A percentile compares a stretch with the other conserved stretches of the same genome.
These are phyloP conservation scores for Lachancea waltii DNA, from an alignment of 805 yeast species.

Conservation along the genomic window DNA sequence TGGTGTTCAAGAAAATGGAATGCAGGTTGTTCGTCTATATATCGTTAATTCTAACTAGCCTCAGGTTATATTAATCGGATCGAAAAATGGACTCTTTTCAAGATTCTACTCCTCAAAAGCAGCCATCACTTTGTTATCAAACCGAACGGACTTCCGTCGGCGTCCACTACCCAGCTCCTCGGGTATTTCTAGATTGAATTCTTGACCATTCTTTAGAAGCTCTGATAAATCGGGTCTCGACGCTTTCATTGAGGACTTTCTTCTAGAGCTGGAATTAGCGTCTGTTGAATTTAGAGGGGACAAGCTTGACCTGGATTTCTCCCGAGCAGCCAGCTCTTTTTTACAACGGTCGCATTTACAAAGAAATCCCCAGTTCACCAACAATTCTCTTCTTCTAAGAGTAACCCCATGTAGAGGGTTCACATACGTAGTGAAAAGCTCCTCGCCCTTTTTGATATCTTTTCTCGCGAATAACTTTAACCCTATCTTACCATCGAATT, in stretches of 20 bases:
- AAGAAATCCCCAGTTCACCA: constrained; percentile 74
- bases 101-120: constrained; percentile 33
- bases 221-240: constrained; percentile 39
- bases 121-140: constrained; percentile 55
- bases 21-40: not conserved
- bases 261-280: constrained; percentile 11
- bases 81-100: too few species aligned
- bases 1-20: not conserved
- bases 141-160: constrained; percentile 60
- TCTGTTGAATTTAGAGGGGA: not conserved
- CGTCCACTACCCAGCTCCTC: constrained; percentile 30
- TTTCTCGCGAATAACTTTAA: constrained; percentile 54
- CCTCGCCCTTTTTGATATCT: constrained; percentile 57
- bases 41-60: not conserved
- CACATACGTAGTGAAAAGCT: constrained; percentile 62
- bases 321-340: constrained; percentile 35
- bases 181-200: constrained; percentile 45
- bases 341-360: constrained; percentile 66
- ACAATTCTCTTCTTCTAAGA: constrained; percentile 56
- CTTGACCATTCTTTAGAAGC: constrained; percentile 40
- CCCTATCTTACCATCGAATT: constrained; percentile 41
- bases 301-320: not conserved
- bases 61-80: too few species aligned
- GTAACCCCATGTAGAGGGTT: constrained; percentile 56
- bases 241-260: constrained; percentile 31